Evolutionary conservation across 768 basidiomycete species (phyloP).

Genomic region (Xerocomus brunneocitrinus): DNA sequence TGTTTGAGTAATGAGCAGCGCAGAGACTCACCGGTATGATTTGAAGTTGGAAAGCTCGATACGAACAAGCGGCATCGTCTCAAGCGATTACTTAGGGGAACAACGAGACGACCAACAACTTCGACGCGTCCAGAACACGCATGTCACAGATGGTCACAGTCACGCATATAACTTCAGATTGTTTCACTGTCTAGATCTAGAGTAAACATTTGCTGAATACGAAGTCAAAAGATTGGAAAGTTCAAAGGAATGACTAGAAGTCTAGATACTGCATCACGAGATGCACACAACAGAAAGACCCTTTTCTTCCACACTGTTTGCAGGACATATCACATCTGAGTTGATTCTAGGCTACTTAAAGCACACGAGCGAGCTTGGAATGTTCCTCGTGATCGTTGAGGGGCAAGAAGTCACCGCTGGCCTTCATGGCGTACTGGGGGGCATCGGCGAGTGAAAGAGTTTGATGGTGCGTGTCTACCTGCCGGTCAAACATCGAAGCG

Average conservation of each 20-base stretch:
- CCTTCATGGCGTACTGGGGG: constrained; percentile 21
- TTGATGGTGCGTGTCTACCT: constrained; percentile 30
- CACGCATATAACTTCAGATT: neutral
- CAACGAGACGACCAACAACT: constrained; percentile 8
- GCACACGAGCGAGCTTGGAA: constrained; percentile 8
- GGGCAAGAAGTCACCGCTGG: constrained; percentile 20
- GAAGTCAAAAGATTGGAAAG: neutral
- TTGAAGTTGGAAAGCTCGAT: constrained; percentile 97
- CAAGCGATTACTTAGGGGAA: constrained; percentile 18
- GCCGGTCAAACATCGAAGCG: constrained; percentile 1
- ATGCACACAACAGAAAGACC: neutral
- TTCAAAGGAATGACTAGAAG: constrained; percentile 9
- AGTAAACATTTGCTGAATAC: neutral
- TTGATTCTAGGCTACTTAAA: constrained; percentile 5
- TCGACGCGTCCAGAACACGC: constrained; percentile 25
- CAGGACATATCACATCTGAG: neutral
- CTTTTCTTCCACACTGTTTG: neutral
- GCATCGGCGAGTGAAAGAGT: constrained; percentile 22
- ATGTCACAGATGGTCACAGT: constrained; percentile 24
- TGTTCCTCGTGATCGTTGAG: constrained; percentile 20
- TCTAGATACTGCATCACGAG: constrained; percentile 3
- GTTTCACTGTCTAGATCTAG: neutral
- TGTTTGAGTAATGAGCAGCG: neutral
- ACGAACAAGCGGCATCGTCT: constrained; percentile 68
- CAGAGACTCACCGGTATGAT: constrained; percentile 67